phyloP scores from a whole-genome alignment of 306 rosid genomes.

The Dryas drummondii region DNA sequence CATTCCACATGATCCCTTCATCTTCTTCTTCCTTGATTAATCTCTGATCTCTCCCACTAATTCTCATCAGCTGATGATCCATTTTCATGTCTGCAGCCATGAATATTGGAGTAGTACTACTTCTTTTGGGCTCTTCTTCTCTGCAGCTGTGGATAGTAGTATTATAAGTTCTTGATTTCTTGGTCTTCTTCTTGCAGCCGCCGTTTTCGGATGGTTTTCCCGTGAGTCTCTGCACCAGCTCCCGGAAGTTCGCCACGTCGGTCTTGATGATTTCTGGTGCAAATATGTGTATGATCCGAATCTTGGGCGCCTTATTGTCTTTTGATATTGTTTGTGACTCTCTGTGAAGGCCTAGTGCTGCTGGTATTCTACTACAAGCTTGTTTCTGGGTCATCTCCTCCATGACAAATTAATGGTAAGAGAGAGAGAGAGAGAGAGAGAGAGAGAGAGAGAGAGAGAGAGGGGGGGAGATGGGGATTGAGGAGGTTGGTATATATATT shows the following conservation, averaged over 20 bases:
- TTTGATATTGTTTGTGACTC: conserved; percentile 60
- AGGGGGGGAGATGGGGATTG: neutral
- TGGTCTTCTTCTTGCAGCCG: conserved; percentile 20
- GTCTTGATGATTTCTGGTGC: conserved; percentile 90
- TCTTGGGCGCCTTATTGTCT: conserved; percentile 51
- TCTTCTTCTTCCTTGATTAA: conserved; percentile 35
- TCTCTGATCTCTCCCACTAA: conserved; percentile 36
- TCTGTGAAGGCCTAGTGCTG: conserved; percentile 50
- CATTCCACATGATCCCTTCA: conserved; percentile 44
- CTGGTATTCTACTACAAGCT: conserved; percentile 23
- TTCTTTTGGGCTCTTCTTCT: conserved; percentile 33
- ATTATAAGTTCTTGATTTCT: neutral
- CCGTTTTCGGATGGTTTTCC: conserved; percentile 59
- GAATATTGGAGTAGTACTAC: neutral
- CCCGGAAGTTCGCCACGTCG: conserved; percentile 76
- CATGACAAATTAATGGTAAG: conserved; percentile 27
- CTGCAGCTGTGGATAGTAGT: neutral
- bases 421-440: conserved; percentile 13
- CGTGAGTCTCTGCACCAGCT: conserved; percentile 76
- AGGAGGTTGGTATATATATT: conserved; percentile 17
- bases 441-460: neutral
- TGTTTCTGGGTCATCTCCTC: conserved; percentile 41
- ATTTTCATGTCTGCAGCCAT: conserved; percentile 24
- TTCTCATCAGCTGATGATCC: conserved; percentile 22
- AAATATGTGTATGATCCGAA: conserved; percentile 84